Conservation (phyloP, 164 flowering plant species). For the Stephania japonica region DNA sequence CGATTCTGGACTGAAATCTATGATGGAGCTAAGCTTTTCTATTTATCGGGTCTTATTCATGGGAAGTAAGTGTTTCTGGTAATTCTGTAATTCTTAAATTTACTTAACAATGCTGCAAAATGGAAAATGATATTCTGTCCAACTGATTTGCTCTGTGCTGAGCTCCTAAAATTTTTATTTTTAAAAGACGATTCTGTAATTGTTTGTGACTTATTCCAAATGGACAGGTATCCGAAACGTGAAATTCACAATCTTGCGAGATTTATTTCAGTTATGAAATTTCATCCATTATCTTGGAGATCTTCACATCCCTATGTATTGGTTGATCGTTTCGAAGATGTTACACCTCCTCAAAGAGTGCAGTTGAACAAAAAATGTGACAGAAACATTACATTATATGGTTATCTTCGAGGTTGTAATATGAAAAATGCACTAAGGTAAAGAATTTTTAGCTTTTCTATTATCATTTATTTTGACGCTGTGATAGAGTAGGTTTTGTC, state of each 20-base stretch:
- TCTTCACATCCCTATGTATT: slow-evolving; percentile 82
- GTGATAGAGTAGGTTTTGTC: not conserved
- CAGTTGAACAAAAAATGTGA: slow-evolving; percentile 64
- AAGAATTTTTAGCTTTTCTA: not conserved
- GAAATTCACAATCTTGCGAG: slow-evolving; percentile 94
- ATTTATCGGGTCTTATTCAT: slow-evolving; percentile 89
- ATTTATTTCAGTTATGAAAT: slow-evolving; percentile 90
- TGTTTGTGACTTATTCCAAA: not conserved
- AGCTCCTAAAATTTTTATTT: not conserved
- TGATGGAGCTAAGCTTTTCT: slow-evolving; percentile 92
- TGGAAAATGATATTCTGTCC: not conserved
- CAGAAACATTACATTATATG: slow-evolving; percentile 83
- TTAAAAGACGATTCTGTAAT: not conserved
- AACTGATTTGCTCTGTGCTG: not conserved
- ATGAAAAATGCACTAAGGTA: slow-evolving; percentile 86
- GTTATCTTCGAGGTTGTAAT: slow-evolving; percentile 93
- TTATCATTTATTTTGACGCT: not conserved
- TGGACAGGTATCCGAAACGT: slow-evolving; percentile 69
- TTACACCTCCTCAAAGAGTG: slow-evolving; percentile 79
- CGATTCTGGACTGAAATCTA: slow-evolving; percentile 96
- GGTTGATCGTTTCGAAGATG: slow-evolving; percentile 96
- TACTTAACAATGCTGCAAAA: not conserved
- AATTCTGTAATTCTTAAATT: not conserved
- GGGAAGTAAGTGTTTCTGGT: slow-evolving; percentile 59
- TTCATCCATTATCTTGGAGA: slow-evolving; percentile 85